Evolutionary conservation across 495 filamentous ascomycete genomes (phyloP).

Genomic region (Neurospora terricola): DNA sequence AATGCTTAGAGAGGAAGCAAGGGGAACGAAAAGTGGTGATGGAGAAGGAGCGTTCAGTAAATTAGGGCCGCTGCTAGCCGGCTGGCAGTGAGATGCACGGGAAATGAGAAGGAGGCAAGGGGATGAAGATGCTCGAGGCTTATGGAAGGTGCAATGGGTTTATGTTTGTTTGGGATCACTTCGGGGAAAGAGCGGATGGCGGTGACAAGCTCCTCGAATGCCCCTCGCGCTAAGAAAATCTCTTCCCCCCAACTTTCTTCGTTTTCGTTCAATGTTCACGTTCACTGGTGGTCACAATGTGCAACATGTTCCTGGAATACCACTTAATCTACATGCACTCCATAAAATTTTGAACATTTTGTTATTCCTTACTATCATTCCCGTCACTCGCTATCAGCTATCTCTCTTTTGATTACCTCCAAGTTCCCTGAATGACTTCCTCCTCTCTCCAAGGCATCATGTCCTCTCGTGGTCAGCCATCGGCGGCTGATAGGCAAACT

Average conservation of each 20-base stretch:
- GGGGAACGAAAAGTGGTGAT: background rate
- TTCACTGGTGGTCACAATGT: no score
- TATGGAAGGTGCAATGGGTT: background rate
- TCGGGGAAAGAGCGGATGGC: background rate
- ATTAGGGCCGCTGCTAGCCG: background rate
- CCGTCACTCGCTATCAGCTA: background rate
- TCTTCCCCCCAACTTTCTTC: background rate
- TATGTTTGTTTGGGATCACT: background rate
- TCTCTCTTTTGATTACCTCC: background rate
- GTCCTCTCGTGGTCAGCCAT: background rate
- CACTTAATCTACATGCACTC: no score
- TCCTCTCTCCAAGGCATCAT: background rate
- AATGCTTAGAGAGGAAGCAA: background rate
- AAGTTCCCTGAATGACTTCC: background rate
- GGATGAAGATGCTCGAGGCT: background rate
- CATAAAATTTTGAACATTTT: no score
- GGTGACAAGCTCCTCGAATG: background rate
- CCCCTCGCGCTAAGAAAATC: background rate
- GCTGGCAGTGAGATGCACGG: background rate
- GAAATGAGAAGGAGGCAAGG: background rate
- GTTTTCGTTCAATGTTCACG: background rate
- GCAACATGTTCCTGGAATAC: background rate
- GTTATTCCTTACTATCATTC: no score
- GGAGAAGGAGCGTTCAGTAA: background rate
- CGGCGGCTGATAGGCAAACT: background rate